Evolutionary conservation across 1,284 basidiomycete species (phyloP).

Genomic region (Mycena citricolor): DNA sequence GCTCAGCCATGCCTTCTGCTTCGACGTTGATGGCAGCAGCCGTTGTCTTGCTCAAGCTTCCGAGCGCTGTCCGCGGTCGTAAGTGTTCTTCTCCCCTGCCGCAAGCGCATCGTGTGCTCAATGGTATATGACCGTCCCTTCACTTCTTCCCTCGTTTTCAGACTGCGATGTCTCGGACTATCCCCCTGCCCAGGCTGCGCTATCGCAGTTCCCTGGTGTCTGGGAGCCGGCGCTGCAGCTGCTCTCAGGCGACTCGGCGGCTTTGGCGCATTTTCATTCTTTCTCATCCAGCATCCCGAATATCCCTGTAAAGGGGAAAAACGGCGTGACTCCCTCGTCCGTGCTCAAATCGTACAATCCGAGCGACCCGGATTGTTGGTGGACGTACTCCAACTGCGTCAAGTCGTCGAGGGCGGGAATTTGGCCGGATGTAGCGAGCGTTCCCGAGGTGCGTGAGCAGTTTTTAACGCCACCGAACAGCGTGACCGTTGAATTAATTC

Average conservation of each 20-base stretch:
- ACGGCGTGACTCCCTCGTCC: not conserved
- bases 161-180: conserved; percentile 14
- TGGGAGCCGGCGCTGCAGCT: conserved; percentile 2
- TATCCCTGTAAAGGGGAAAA: conserved; percentile 9
- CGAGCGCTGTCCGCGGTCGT: no score
- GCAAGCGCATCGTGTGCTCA: no score
- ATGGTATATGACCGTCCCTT: no score
- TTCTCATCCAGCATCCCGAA: conserved; percentile 15
- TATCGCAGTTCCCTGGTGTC: conserved; percentile 9
- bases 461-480: no score
- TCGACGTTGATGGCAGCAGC: no score
- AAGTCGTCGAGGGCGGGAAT: not conserved
- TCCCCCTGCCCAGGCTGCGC: conserved; percentile 5
- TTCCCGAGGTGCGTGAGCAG: not conserved
- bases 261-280: conserved; percentile 1
- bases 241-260: conserved; percentile 6
- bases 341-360: not conserved
- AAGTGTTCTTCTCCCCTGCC: no score
- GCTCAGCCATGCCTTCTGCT: no score
- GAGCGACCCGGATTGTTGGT: conserved; percentile 1
- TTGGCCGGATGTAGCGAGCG: not conserved
- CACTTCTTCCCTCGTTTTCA: no score
- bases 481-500: not conserved
- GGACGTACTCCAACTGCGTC: not conserved
- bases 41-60: no score